These are phyloP conservation scores for Solanum chmielewskii DNA, from an alignment of 257 asterid genomes.

Conservation along the genomic window DNA sequence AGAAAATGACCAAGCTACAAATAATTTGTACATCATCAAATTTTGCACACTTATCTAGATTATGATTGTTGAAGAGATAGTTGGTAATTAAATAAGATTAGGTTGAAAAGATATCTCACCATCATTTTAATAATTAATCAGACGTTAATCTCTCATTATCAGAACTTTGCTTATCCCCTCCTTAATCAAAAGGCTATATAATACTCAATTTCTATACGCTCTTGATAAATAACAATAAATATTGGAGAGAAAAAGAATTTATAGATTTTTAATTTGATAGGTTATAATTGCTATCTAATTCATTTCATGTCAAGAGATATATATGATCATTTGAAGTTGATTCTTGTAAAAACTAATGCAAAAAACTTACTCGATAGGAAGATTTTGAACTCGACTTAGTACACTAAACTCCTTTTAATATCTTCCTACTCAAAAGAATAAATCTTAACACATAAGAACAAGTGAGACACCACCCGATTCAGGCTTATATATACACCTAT, in stretches of 20 bases:
- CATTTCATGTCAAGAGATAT: background rate
- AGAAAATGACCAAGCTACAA: background rate
- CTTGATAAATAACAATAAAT: background rate
- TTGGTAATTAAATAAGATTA: background rate
- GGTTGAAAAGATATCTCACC: background rate
- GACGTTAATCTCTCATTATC: background rate
- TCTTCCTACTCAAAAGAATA: background rate
- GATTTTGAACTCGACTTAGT: too few relatives aligned
- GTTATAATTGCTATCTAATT: background rate
- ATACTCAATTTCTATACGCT: too few relatives aligned
- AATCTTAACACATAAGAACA: background rate
- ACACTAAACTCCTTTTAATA: background rate
- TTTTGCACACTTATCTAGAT: background rate
- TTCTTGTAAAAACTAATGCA: rapidly evolving
- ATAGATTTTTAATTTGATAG: too few relatives aligned
- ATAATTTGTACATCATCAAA: background rate
- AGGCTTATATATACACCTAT: background rate
- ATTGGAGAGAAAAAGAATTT: too few relatives aligned
- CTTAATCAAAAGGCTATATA: background rate
- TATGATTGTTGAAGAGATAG: background rate
- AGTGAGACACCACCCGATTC: background rate
- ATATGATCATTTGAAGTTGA: too few relatives aligned
- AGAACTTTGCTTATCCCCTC: background rate
- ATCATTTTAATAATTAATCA: background rate
- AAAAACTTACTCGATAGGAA: too few relatives aligned